phyloP scores from a whole-genome alignment of 1,284 basidiomycete species.

The Earliella scabrosa region DNA sequence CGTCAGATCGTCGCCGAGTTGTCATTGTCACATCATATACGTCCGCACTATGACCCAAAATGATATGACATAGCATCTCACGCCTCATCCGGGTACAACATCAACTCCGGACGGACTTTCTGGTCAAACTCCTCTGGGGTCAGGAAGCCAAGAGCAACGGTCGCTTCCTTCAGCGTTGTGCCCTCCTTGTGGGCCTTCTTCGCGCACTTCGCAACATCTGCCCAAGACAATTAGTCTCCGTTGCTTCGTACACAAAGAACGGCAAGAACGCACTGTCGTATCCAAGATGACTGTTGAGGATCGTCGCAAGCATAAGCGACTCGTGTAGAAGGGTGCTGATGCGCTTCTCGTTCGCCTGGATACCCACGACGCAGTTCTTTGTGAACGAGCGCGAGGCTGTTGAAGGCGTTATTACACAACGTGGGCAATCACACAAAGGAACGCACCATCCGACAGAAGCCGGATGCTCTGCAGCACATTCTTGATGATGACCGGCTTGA shows the following conservation, averaged over 20 bases:
- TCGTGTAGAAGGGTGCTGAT: conserved; percentile 93
- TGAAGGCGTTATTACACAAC: not conserved
- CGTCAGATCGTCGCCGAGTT: conserved; percentile 10
- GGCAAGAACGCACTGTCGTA: conserved; percentile 82
- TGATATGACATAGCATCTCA: conserved; percentile 28
- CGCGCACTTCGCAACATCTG: conserved; percentile 96
- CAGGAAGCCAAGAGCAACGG: conserved; percentile 85
- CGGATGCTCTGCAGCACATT: conserved; percentile 97
- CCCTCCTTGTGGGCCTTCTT: conserved; percentile 99
- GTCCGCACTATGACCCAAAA: conserved; percentile 15
- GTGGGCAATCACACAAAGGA: not conserved
- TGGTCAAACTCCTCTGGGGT: conserved; percentile 93
- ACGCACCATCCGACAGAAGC: conserved; percentile 86
- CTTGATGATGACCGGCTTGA: conserved; percentile 99
- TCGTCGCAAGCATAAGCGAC: conserved; percentile 95
- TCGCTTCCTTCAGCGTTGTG: conserved; percentile 94
- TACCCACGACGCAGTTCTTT: conserved; percentile 96
- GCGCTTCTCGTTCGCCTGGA: conserved; percentile 93
- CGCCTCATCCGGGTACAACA: conserved; percentile 75
- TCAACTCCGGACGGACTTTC: conserved; percentile 94
- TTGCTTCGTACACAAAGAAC: conserved; percentile 1
- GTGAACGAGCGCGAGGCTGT: conserved; percentile 91
- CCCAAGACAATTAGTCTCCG: conserved; percentile 11
- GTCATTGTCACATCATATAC: conserved; percentile 24
- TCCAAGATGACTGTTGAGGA: conserved; percentile 90